Evolutionary conservation across 495 filamentous ascomycete genomes (phyloP).

Genomic region (Cenococcum geophilum): DNA sequence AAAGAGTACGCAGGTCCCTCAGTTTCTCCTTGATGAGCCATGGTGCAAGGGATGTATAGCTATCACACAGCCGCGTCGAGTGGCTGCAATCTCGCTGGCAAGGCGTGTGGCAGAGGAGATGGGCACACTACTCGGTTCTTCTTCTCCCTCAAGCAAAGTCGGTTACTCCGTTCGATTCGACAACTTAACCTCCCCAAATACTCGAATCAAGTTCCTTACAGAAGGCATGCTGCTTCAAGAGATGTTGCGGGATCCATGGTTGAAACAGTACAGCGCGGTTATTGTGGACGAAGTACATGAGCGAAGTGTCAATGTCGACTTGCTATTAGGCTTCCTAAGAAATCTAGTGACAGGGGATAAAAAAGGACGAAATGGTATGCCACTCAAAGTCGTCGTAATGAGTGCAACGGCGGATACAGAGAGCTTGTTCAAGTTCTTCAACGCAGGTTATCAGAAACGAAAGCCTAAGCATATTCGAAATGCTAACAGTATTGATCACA

Average conservation of each 20-base stretch:
- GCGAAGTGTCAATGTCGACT: constrained; percentile 90
- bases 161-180: constrained; percentile 96
- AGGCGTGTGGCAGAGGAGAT: constrained; percentile 83
- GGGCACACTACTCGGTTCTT: constrained; percentile 69
- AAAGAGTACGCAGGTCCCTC: constrained; percentile 94
- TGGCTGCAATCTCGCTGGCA: constrained; percentile 91
- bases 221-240: constrained; percentile 97
- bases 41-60: constrained; percentile 91
- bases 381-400: constrained; percentile 90
- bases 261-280: constrained; percentile 80
- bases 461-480: not conserved
- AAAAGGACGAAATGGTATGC: constrained; percentile 43
- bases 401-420: constrained; percentile 91
- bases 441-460: constrained; percentile 20
- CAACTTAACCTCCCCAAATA: constrained; percentile 64
- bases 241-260: constrained; percentile 75
- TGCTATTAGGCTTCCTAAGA: constrained; percentile 80
- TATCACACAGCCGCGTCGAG: constrained; percentile 87
- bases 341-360: constrained; percentile 56
- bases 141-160: constrained; percentile 63
- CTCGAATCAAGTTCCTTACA: constrained; percentile 85
- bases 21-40: constrained; percentile 71
- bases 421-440: constrained; percentile 68
- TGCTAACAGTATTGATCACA: not conserved
- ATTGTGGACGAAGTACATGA: constrained; percentile 98